These are phyloP conservation scores for Colletotrichum costaricense DNA, from an alignment of 2,329 filamentous ascomycete genomes.

Conservation along the genomic window DNA sequence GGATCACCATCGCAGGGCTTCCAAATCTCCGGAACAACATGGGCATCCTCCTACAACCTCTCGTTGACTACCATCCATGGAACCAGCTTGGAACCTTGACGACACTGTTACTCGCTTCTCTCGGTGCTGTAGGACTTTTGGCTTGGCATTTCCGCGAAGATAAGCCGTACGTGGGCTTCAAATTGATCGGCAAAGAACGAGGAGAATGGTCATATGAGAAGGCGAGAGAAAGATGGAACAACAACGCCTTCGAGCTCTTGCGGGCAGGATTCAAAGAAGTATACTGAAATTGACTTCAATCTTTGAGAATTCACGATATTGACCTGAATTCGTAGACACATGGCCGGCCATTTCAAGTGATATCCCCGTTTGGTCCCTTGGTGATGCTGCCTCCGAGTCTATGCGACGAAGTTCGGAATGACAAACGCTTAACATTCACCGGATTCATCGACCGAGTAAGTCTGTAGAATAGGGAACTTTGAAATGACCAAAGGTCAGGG, in stretches of 20 bases:
- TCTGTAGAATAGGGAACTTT: neutral
- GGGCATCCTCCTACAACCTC: neutral
- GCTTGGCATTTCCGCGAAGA: slow-evolving; percentile 11
- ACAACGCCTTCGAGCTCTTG: slow-evolving; percentile 2
- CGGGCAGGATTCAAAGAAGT: slow-evolving; percentile 9
- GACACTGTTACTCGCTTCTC: neutral
- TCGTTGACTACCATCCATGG: neutral
- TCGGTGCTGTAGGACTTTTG: neutral
- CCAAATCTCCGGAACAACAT: neutral
- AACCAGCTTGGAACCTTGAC: neutral
- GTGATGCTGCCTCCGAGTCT: slow-evolving; percentile 7
- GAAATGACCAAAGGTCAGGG: neutral
- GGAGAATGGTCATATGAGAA: slow-evolving; percentile 19
- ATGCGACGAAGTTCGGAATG: slow-evolving; percentile 8
- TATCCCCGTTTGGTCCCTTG: slow-evolving; percentile 6
- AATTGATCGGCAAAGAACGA: neutral
- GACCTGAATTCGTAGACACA: neutral
- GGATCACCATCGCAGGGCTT: neutral
- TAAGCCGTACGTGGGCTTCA: slow-evolving; percentile 6
- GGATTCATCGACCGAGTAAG: slow-evolving; percentile 13
- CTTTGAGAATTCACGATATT: neutral
- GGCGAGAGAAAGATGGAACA: slow-evolving; percentile 5
- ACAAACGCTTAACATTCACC: slow-evolving; percentile 10
- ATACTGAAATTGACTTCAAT: neutral
- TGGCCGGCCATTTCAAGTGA: slow-evolving; percentile 4